Conservation (phyloP, 2,329 filamentous ascomycete species). For the Neofusicoccum sp. region DNA sequence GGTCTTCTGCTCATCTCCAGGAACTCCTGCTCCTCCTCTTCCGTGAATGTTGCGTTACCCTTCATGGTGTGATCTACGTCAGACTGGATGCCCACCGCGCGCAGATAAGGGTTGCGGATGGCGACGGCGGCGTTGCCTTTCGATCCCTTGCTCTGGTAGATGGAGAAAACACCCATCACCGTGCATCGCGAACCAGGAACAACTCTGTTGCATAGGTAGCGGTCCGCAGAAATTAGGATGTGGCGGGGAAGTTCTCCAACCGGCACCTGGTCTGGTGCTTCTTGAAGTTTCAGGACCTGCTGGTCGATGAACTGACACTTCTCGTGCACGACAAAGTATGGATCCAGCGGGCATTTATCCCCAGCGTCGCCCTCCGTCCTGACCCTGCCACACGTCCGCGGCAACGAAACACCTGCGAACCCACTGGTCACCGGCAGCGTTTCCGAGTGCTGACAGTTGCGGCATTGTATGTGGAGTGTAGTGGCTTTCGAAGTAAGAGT, state of each 20-base stretch:
- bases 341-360: conserved; percentile 84
- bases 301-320: conserved; percentile 94
- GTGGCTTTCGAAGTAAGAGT: conserved; percentile 97
- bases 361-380: conserved; percentile 64
- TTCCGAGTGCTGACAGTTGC: conserved; percentile 74
- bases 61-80: conserved; percentile 88
- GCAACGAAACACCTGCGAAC: conserved; percentile 82
- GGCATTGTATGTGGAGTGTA: conserved; percentile 79
- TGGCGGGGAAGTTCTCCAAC: conserved; percentile 94
- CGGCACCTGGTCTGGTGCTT: conserved; percentile 94
- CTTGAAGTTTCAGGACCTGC: conserved; percentile 95
- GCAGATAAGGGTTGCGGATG: conserved; percentile 90
- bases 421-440: conserved; percentile 74
- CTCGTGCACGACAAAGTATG: conserved; percentile 94
- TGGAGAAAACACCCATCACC: conserved; percentile 95
- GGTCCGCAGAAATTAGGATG: conserved; percentile 92
- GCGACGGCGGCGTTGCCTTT: conserved; percentile 83
- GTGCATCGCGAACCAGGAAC: conserved; percentile 94
- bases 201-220: conserved; percentile 91
- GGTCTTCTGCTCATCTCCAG: conserved; percentile 83
- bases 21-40: conserved; percentile 97
- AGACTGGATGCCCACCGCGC: conserved; percentile 87
- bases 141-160: conserved; percentile 88
- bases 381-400: conserved; percentile 69
- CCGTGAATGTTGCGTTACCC: conserved; percentile 78